Evolutionary conservation across 2,329 filamentous ascomycete genomes (phyloP).

Genomic region (Penicillium concentricum): DNA sequence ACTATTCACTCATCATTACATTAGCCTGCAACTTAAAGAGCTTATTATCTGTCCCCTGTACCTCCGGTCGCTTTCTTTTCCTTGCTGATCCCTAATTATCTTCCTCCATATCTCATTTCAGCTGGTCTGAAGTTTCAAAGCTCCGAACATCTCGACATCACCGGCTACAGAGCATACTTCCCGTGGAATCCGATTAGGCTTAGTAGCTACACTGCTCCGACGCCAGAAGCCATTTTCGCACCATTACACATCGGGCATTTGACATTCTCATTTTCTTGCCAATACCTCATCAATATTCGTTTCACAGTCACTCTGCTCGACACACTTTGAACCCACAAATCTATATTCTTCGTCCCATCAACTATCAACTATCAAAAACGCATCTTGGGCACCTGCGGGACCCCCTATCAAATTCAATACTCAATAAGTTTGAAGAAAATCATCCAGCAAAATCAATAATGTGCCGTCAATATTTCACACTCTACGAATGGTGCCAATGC

Average conservation of each 20-base stretch:
- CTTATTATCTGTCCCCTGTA: neutral
- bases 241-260: neutral
- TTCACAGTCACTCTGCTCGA: neutral
- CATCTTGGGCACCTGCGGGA: neutral
- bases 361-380: neutral
- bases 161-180: neutral
- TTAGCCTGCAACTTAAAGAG: conserved; percentile 2
- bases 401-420: neutral
- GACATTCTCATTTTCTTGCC: neutral
- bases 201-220: neutral
- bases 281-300: neutral
- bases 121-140: conserved; percentile 20
- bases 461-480: conserved; percentile 39
- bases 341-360: neutral
- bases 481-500: conserved; percentile 42
- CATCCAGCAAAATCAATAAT: conserved; percentile 17
- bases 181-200: neutral
- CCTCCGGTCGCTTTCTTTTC: neutral
- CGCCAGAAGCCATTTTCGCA: neutral
- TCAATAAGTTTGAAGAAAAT: neutral
- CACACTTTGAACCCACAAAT: neutral
- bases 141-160: neutral
- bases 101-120: conserved; percentile 9
- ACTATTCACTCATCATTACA: conserved; percentile 20
- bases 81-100: neutral